Evolutionary conservation across 164 flowering plant genomes (phyloP), one percentile per base, ranked within the genome.

Genomic region (Stephania cephalantha): DNA sequence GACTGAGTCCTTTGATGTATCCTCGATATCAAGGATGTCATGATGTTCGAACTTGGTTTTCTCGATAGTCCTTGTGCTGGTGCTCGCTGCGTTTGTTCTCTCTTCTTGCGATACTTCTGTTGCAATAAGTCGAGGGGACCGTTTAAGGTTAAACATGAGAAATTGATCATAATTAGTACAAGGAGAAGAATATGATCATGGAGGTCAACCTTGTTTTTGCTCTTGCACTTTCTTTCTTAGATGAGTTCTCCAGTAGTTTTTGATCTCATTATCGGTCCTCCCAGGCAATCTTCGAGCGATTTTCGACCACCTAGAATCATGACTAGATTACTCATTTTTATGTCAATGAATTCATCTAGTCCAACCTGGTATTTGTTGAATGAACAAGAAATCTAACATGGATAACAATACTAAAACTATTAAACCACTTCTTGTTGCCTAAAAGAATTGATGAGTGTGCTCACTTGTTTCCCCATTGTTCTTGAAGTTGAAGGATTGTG

Each of bases 251-350:
- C 91, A 89, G 77, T 89, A 92, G 80, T 92, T 92, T 83, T 92
- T 92, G 46, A 92, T 84, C 83, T 87, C 97, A 72, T 92, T 92
- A 70, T 90, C 97, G 1, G 97, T 92, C 85, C 94, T 84, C 80
- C 97, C 94, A 1, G 94, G 94, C 79, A 92, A 79, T 46, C 75
- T 81, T 74, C 81, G 74, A 17, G 94, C 97, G 71, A 90, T 92
- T 69, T 70, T 86, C 7, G 94, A 83, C 97, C 97, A 92, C 83
- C 97, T 91, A 76, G 25, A 61, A 65, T 63, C 22, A 9, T 55
- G 11, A 8, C 29, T 35, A 17, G 29, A n/a, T 69, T 13, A 42
- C n/a, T 30, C 13, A 44, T 66, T 46, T 50, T 18, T 25, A 35
- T 61, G 66, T n/a, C 22, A 18, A 58, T 2, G 11, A 53, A 25